Base-by-base conservation (phyloP, 495 filamentous ascomycete genomes). In the Lepidopterella palustris region DNA sequence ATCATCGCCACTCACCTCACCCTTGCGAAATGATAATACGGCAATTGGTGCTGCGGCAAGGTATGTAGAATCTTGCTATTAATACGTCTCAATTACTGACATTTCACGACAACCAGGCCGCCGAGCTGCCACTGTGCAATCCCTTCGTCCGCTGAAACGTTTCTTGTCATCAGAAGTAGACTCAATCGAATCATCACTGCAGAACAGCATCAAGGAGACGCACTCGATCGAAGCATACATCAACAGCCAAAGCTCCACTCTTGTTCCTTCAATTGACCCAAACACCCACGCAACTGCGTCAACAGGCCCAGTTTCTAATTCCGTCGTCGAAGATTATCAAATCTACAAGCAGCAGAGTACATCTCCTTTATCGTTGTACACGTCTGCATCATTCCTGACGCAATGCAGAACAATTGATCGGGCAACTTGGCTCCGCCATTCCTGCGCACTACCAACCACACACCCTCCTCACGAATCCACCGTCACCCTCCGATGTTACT, bases 401-500 rank as follows among this genome's bases (percentile, higher is more conserved):
- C 15, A 50, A 66, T 59, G 39, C 71, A 69, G 73, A 74, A 57
- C 42, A 63, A 50, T 47, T 53, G 1, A 78, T 75, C 9, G 72
- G 70, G 25, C 66, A 67, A 3, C 62, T 89, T 15, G 88, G 88
- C 24, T 76, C 82, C 10, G 57, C 60, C 0, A 66, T 89, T 39
- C 67, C 73, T 5, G 69, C 73, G 20, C 77, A 81, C 64, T 93
- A 96, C 73, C 66, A 83, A 58, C 89, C 90, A 13, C 78, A 86
- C 61, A 72, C 78, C 45, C 66, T 89, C 58, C 74, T 95, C 67
- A 71, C 69, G 27, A 77, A 89, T 70, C 92, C 95, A 0, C 90
- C 90, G 4, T 72, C 75, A 18, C 85, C 90, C 24, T 76, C 82
- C 64, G 86, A 97, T 63, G 82, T 95, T 48, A 90, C 90, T 57